Conservation (phyloP, 345 rosid species). For the rapeseed (Brassica napus) region Da-Ae NC_063446.1:22735501-22736000, state of each 20-base stretch:
- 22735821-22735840: slow-evolving; percentile 50
- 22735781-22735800: slow-evolving; percentile 84
- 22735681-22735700: slow-evolving; percentile 81
- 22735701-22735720: slow-evolving; percentile 65
- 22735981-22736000: slow-evolving; percentile 70
- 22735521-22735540: slow-evolving; percentile 61
- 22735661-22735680: slow-evolving; percentile 88
- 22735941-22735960: slow-evolving; percentile 73
- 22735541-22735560: background rate
- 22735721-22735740: slow-evolving; percentile 61
- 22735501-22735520: slow-evolving; percentile 87
- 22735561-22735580: background rate
- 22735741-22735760: slow-evolving; percentile 77
- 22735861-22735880: background rate
- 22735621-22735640: slow-evolving; percentile 74
- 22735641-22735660: slow-evolving; percentile 87
- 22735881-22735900: slow-evolving; percentile 57
- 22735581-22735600: slow-evolving; percentile 59
- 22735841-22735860: too few relatives aligned
- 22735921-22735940: slow-evolving; percentile 91
- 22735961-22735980: slow-evolving; percentile 60
- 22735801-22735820: slow-evolving; percentile 85
- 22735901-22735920: slow-evolving; percentile 75
- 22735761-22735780: slow-evolving; percentile 78
- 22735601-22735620: slow-evolving; percentile 82